phyloP scores from a whole-genome alignment of 177 flowering plant genomes.

The Telopea speciosissima region DNA sequence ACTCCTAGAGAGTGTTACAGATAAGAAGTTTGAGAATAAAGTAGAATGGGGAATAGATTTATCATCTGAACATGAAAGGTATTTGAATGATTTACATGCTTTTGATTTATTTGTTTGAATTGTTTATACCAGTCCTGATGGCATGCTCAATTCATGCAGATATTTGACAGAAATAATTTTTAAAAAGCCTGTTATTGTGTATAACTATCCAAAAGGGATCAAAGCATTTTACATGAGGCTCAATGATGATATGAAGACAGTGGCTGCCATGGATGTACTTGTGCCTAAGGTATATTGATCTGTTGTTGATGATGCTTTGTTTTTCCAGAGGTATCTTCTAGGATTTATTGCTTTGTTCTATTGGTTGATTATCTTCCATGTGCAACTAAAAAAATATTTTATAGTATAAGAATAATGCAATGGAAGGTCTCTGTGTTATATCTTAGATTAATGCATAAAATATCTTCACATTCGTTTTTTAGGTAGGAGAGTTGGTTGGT shows the following conservation, averaged over 20 bases:
- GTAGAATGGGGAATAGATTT: conserved; percentile 66
- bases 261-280: conserved; percentile 99
- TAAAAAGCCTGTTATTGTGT: conserved; percentile 88
- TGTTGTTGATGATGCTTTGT: not conserved
- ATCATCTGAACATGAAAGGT: conserved; percentile 98
- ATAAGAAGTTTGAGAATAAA: conserved; percentile 25
- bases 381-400: not conserved
- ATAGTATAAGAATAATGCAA: not conserved
- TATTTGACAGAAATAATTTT: conserved; percentile 81
- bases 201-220: conserved; percentile 85
- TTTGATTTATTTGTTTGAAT: not conserved
- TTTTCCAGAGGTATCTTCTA: not conserved
- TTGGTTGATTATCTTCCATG: not conserved
- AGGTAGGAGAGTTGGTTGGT: conserved; percentile 86
- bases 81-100: not conserved
- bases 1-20: conserved; percentile 55
- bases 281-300: conserved; percentile 71
- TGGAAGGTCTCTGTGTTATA: not conserved
- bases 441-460: not conserved
- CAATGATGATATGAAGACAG: conserved; percentile 83
- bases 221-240: conserved; percentile 98
- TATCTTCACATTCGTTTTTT: conserved; percentile 7
- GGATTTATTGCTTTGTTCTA: not conserved
- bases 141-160: conserved; percentile 33
- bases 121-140: conserved; percentile 4